These are phyloP conservation scores for Scytalidium sp. DNA, from an alignment of 2,329 filamentous ascomycete species.

Conservation along the genomic window DNA sequence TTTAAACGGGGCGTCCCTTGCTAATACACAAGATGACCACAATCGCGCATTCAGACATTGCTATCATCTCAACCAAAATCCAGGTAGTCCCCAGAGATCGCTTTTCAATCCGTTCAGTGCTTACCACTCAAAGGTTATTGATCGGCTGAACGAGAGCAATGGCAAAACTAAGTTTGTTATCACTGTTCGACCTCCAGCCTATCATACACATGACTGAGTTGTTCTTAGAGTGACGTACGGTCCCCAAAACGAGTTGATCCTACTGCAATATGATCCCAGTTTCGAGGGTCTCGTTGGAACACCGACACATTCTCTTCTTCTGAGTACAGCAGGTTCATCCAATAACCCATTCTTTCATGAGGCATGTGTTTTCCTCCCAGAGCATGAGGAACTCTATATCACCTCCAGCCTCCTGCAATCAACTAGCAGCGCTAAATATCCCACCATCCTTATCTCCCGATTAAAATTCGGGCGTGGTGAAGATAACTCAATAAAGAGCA, in stretches of 20 bases:
- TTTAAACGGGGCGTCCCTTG: too few species aligned
- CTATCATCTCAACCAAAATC: conserved; percentile 10
- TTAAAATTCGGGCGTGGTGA: conserved; percentile 30
- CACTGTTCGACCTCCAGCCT: too few species aligned
- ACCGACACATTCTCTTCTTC: conserved; percentile 36
- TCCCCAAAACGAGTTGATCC: conserved; percentile 23
- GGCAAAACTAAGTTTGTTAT: not conserved
- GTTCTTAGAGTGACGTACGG: not conserved
- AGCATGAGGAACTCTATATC: conserved; percentile 40
- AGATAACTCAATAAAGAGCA: conserved; percentile 25
- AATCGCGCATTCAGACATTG: conserved; percentile 16
- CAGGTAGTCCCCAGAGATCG: conserved; percentile 8
- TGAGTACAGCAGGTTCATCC: conserved; percentile 36
- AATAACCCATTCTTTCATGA: conserved; percentile 44
- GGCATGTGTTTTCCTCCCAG: conserved; percentile 39
- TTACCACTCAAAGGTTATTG: not conserved
- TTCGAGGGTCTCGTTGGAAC: conserved; percentile 33
- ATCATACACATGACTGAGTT: too few species aligned
- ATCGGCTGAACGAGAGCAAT: conserved; percentile 1
- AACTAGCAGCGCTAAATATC: conserved; percentile 33
- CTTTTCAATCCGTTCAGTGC: not conserved
- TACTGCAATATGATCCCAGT: conserved; percentile 35
- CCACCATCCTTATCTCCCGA: conserved; percentile 43
- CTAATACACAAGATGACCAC: conserved; percentile 15
- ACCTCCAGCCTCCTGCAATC: conserved; percentile 41